A percentile compares a stretch with the other conserved stretches of the same genome.
Conservation (phyloP, 768 basidiomycete species). For the Suillus lakei region DNA sequence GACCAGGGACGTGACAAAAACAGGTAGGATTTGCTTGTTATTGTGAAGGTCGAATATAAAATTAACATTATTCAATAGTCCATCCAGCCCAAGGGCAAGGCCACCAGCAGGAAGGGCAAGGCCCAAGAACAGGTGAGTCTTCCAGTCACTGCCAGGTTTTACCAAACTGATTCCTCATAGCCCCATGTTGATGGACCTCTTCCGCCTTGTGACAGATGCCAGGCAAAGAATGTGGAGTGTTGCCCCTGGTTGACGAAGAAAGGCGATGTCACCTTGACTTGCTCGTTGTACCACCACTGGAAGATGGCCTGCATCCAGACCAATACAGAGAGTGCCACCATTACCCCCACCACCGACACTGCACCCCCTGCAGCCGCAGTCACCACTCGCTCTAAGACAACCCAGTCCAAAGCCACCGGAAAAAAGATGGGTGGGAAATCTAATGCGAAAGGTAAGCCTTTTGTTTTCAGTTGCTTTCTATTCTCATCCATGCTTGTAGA, state of each 20-base stretch:
- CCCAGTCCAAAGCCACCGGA: too few relatives aligned
- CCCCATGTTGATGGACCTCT: background rate
- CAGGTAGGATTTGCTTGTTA: too few relatives aligned
- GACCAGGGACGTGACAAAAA: background rate
- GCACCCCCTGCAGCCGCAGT: background rate
- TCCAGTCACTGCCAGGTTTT: background rate
- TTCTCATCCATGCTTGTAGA: too few relatives aligned
- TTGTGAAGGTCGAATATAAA: too few relatives aligned
- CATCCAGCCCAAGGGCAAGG: too few relatives aligned
- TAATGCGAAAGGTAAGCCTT: too few relatives aligned
- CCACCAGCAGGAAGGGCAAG: too few relatives aligned
- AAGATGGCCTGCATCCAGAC: background rate
- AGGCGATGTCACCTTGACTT: background rate
- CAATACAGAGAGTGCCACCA: background rate
- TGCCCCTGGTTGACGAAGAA: background rate
- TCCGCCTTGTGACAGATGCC: background rate
- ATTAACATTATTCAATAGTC: too few relatives aligned
- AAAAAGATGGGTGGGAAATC: too few relatives aligned
- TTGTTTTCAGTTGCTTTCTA: too few relatives aligned
- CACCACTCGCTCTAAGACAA: too few relatives aligned
- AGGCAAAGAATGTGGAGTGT: background rate
- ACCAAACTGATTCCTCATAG: background rate
- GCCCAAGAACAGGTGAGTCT: background rate
- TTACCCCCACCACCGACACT: background rate
- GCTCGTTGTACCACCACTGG: background rate